Conservation (phyloP, 2,329 filamentous ascomycete genomes). For the Trichophyton mentagrophytes region DNA sequence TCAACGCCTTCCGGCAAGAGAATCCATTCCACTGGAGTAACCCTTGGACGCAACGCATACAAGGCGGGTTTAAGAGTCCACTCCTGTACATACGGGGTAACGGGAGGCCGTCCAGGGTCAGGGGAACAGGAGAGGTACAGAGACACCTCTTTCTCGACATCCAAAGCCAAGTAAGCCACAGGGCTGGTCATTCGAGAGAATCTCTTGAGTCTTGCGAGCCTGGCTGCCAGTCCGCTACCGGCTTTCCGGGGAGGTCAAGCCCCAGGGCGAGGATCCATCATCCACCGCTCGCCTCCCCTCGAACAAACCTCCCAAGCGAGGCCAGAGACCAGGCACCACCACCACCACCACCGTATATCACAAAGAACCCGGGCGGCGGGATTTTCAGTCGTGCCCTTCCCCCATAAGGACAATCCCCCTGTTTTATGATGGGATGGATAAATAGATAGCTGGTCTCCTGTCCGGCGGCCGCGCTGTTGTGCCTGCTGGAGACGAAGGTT, state of each 20-base stretch:
- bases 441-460: background rate
- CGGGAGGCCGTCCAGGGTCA: background rate
- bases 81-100: background rate
- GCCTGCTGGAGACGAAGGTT: background rate
- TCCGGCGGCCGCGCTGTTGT: background rate
- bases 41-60: background rate
- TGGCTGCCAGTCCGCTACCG: background rate
- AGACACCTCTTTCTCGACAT: background rate
- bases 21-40: conserved; percentile 3
- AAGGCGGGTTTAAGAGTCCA: background rate
- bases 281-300: too few species aligned
- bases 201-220: too few species aligned
- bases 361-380: background rate
- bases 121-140: background rate
- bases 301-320: too few species aligned
- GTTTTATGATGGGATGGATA: too few species aligned
- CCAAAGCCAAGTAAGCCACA: background rate
- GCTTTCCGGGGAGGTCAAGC: background rate
- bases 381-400: too few species aligned
- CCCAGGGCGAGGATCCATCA: background rate
- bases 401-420: too few species aligned
- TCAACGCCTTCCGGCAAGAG: conserved; percentile 2
- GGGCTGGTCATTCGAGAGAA: too few species aligned
- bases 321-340: too few species aligned
- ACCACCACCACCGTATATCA: background rate